Percentiles rank a stretch among this genome's conserved stretches.
These are phyloP conservation scores for Ceratobasidium papillatum DNA, from an alignment of 1,284 basidiomycete genomes.

Conservation along the genomic window DNA sequence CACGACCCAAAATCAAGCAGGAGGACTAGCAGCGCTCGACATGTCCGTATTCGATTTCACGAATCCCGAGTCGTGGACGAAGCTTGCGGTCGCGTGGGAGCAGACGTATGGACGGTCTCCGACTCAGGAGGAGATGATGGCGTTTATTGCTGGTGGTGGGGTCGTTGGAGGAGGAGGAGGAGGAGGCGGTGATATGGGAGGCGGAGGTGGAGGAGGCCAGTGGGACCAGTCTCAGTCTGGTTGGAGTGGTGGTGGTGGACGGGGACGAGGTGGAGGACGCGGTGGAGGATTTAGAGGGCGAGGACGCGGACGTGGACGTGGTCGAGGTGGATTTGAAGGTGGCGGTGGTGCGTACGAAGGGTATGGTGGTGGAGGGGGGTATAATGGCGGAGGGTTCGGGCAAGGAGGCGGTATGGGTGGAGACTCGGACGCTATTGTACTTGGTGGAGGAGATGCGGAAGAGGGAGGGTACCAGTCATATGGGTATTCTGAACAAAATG, in stretches of 20 bases:
- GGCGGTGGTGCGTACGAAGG: slow-evolving; percentile 3
- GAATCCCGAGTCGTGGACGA: slow-evolving; percentile 39
- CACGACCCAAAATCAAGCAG: not conserved
- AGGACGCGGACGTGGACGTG: slow-evolving; percentile 48
- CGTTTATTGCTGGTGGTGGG: slow-evolving; percentile 42
- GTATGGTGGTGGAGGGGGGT: slow-evolving; percentile 43
- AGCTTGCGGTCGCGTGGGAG: slow-evolving; percentile 40
- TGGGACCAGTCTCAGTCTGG: slow-evolving; percentile 37
- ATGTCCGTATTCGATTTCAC: slow-evolving; percentile 37
- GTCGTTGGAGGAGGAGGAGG: slow-evolving; percentile 4
- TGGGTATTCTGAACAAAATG: slow-evolving; percentile 8
- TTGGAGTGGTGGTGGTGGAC: slow-evolving; percentile 14
- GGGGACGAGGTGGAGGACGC: slow-evolving; percentile 51
- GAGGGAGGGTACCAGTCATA: slow-evolving; percentile 3
- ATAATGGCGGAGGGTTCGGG: slow-evolving; percentile 44
- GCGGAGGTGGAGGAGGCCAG: slow-evolving; percentile 57
- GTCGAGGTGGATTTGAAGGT: slow-evolving; percentile 32
- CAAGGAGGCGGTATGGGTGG: slow-evolving; percentile 51
- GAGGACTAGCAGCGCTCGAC: slow-evolving; percentile 32
- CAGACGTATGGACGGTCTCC: slow-evolving; percentile 38
- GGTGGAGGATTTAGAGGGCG: slow-evolving; percentile 50
- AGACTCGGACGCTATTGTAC: slow-evolving; percentile 63
- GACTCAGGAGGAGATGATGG: slow-evolving; percentile 42
- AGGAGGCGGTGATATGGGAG: slow-evolving; percentile 49
- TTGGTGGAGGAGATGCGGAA: slow-evolving; percentile 57